Base-by-base conservation (phyloP, 495 filamentous ascomycete genomes). In the Talaromyces thailandensis region DNA sequence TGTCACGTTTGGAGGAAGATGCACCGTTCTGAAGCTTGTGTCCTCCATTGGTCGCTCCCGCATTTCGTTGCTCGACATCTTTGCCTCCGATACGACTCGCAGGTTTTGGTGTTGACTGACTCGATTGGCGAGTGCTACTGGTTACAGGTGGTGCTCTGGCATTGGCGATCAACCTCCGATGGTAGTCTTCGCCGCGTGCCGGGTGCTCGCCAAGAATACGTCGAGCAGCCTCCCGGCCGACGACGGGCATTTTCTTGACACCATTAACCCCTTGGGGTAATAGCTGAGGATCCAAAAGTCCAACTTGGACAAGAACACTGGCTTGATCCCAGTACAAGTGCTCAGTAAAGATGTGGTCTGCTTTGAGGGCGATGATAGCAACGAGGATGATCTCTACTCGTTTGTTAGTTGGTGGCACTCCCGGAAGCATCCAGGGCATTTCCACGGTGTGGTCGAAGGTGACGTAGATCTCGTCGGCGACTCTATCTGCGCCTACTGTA, bases 291-390 rank as follows among this genome's bases (percentile, higher is more conserved):
- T 91, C 84, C 40, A 96, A 68, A 53, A 95, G 69, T 0, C 91
- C 91, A 0, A 91, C 73, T 72, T 96, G 92, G 21, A 87, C 81
- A 0, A 96, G 73, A 2, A 93, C 87, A 16, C 83, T 87, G 1
- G 88, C 90, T 70, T 96, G 91, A 68, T 96, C 92, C 91, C 91
- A 96, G 65, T 89, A 87, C 18, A 93, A 86, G 66, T 93, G 88
- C 71, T 96, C 92, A 58, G 89, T 86, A 68, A 86, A 92, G 4
- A 96, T 75, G 56, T 84, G 84, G 4, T 88, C 88, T 2, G 83
- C 90, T 14, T 90, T 79, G 56, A 94, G 75, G 62, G 86, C 86
- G 28, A 94, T 88, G 11, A 95, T 86, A 64, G 81, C 85, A 4
- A 91, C 88, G 21, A 95, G 75, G 0, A 89, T 84, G 14, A 96